Conservation (phyloP, 2,329 filamentous ascomycete genomes). For the Arthroderma sp. region DNA sequence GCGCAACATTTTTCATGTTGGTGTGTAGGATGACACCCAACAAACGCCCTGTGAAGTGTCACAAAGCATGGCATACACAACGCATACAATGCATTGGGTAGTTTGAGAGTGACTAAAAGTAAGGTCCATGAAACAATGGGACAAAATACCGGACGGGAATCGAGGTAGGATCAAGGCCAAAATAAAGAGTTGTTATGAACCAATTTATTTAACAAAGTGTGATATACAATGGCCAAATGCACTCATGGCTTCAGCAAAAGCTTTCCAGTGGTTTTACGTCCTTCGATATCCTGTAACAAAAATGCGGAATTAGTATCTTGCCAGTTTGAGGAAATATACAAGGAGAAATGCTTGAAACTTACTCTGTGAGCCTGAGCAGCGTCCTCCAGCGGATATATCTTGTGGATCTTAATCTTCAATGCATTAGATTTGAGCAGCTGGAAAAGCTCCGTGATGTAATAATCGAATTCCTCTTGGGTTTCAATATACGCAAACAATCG, state of each 20-base stretch:
- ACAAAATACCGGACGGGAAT: neutral
- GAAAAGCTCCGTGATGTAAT: conserved; percentile 60
- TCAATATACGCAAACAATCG: conserved; percentile 57
- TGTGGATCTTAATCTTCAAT: conserved; percentile 60
- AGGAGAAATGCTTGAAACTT: conserved; percentile 9
- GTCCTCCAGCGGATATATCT: conserved; percentile 63
- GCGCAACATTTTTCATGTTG: too few relatives aligned
- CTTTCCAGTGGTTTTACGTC: conserved; percentile 74
- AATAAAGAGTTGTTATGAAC: neutral
- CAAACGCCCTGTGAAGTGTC: too few relatives aligned
- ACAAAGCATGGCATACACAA: too few relatives aligned
- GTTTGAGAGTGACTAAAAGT: too few relatives aligned
- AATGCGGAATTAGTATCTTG: neutral
- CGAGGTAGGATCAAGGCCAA: neutral
- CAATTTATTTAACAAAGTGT: neutral
- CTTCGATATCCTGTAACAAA: conserved; percentile 53
- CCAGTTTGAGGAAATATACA: neutral
- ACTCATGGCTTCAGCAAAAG: conserved; percentile 53
- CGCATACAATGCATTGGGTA: too few relatives aligned
- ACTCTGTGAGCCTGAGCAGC: conserved; percentile 54
- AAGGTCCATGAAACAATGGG: too few relatives aligned
- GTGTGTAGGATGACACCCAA: too few relatives aligned
- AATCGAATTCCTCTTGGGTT: conserved; percentile 56
- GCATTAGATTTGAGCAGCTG: conserved; percentile 55
- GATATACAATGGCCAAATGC: neutral